Percentiles rank a stretch among this genome's conserved stretches.
Conservation (phyloP, 805 yeast species). For the Candida sakaeoensis region DNA sequence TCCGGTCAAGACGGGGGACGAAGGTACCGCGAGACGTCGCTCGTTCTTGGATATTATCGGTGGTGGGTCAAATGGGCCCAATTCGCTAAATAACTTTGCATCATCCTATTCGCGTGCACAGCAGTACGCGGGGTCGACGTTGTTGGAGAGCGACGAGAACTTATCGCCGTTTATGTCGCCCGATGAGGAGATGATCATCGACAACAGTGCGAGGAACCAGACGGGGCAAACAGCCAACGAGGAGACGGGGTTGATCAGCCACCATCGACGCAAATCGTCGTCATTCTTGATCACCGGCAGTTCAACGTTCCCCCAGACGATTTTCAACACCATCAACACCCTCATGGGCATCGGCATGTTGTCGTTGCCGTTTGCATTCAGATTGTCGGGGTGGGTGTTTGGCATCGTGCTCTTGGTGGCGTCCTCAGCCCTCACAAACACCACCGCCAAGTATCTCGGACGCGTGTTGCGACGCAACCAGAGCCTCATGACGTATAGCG, state of each 20-base stretch:
- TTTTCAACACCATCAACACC: constrained; percentile 67
- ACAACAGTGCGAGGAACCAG: constrained; percentile 9
- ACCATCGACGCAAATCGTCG: constrained; percentile 8
- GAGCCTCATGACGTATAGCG: constrained; percentile 51
- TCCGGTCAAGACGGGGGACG: background rate
- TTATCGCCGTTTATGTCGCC: constrained; percentile 9
- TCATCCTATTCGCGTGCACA: constrained; percentile 38
- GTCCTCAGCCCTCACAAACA: constrained; percentile 48
- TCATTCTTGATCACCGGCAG: constrained; percentile 15
- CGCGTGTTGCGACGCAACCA: constrained; percentile 39
- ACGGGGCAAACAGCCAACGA: constrained; percentile 6
- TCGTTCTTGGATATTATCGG: constrained; percentile 24
- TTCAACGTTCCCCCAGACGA: constrained; percentile 66
- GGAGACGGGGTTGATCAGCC: constrained; percentile 11
- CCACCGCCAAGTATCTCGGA: constrained; percentile 55
- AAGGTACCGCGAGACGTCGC: constrained; percentile 15
- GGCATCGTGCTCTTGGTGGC: constrained; percentile 42
- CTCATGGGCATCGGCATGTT: constrained; percentile 73
- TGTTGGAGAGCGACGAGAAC: constrained; percentile 15
- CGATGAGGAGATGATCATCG: constrained; percentile 12
- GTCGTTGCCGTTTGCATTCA: constrained; percentile 68
- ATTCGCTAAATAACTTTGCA: constrained; percentile 38
- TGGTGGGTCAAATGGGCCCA: constrained; percentile 25
- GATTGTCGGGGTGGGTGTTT: constrained; percentile 61
- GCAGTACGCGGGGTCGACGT: constrained; percentile 19